Conservation (phyloP, 148 eudicot genomes). For the Salicornia ramosissima region DNA sequence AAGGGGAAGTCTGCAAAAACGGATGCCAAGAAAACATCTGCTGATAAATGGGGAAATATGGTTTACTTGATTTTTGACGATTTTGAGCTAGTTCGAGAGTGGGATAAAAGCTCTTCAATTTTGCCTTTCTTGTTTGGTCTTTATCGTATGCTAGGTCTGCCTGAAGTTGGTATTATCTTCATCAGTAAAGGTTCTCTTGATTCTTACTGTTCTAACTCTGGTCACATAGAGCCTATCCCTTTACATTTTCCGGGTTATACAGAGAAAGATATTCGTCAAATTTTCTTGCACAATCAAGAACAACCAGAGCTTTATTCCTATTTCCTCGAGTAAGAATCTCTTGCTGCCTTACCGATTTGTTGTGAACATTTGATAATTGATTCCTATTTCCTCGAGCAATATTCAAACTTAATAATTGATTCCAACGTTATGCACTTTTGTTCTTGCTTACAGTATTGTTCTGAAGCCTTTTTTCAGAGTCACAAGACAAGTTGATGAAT, state of each 20-base stretch:
- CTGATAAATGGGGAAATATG: slow-evolving; percentile 53
- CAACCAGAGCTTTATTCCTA: slow-evolving; percentile 62
- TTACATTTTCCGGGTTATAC: slow-evolving; percentile 72
- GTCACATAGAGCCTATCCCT: slow-evolving; percentile 68
- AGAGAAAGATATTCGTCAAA: slow-evolving; percentile 72
- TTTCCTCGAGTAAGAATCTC: slow-evolving; percentile 78
- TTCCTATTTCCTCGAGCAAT: background rate
- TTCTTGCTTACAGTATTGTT: slow-evolving; percentile 47
- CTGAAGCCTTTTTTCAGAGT: slow-evolving; percentile 70
- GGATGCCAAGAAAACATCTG: slow-evolving; percentile 37
- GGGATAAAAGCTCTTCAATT: slow-evolving; percentile 74
- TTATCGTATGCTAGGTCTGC: slow-evolving; percentile 54
- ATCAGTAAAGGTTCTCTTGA: slow-evolving; percentile 76
- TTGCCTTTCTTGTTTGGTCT: slow-evolving; percentile 76
- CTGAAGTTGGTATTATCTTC: slow-evolving; percentile 75
- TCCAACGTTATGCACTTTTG: slow-evolving; percentile 2
- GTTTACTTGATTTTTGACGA: slow-evolving; percentile 74
- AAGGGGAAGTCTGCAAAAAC: slow-evolving; percentile 37
- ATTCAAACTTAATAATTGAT: background rate
- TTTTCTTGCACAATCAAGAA: slow-evolving; percentile 53
- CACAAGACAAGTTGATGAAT: slow-evolving; percentile 67
- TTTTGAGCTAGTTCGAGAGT: slow-evolving; percentile 67
- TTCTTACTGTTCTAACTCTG: slow-evolving; percentile 70
- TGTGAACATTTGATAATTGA: background rate
- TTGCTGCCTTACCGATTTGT: too few species aligned